Base-by-base conservation (phyloP, 192 early-diverging fungal genomes). In the Coemansia sp. region DNA sequence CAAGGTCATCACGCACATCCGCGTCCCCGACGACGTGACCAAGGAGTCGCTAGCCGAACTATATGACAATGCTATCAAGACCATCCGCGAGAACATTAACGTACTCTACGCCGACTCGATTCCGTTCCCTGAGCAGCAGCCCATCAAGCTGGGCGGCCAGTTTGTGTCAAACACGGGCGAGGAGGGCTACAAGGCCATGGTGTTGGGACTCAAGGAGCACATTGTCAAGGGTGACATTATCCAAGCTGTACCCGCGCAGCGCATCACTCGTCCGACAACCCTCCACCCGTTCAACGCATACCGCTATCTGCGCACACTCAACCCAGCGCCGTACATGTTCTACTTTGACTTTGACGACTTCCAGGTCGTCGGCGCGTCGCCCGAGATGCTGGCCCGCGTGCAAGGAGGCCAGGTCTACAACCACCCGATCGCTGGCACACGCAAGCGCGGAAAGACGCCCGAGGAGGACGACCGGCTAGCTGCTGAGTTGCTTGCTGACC, bases 291-390 rank as follows among this genome's bases (percentile, higher is more conserved):
- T 99, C 84, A 99, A 99, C 76, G 95, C 96, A 27, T 99, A 99
- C 83, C 87, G 98, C 40, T 90, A 96, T 62, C 84, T 99, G 64
- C 87, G 98, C 58, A 93, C 91, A 18, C 80, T 98, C 53, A 99
- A 98, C 73, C 98, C 98, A n/a, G 98, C 96, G 7, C 98, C 98
- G 20, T 99, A 99, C 80, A 96, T 99, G 96, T 99, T 99, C 75
- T 99, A 98, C 77, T 87, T 99, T 68, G 89, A 98, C 71, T 80
- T 99, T 55, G 89, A 91, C 50, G 93, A 88, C 58, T 98, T 97
- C 71, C 92, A 95, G 70, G 83, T 98, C 18, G 98, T 98, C 30
- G 98, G 98, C 15, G 98, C 98, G 3, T 97, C 95, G 18, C 98
- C 98, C 13, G 98, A 99, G 80, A 96, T 98, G 92, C 85, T 99